Evolutionary conservation across 257 asterid species (phyloP).

Genomic region (Primulina eburnea): DNA sequence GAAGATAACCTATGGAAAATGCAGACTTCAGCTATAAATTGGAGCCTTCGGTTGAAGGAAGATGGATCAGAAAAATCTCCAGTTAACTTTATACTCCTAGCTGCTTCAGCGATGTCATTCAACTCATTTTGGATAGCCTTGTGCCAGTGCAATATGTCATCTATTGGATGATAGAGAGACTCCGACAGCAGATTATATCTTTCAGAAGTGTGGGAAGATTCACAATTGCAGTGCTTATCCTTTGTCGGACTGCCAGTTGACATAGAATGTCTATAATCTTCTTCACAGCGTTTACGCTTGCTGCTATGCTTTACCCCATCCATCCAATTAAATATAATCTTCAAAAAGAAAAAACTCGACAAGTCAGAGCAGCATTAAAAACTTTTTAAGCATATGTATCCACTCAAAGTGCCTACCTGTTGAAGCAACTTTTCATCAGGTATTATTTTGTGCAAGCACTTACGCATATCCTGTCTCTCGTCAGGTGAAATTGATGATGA

Average conservation of each 20-base stretch:
- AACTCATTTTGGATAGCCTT: conserved; percentile 83
- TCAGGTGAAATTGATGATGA: conserved; percentile 79
- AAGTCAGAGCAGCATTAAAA: conserved; percentile 38
- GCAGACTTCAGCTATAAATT: conserved; percentile 97
- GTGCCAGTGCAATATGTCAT: conserved; percentile 94
- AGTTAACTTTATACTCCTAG: conserved; percentile 64
- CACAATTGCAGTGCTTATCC: conserved; percentile 48
- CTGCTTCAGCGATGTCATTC: conserved; percentile 84
- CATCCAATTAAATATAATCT: conserved; percentile 96
- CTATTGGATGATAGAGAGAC: conserved; percentile 50
- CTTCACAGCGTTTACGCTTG: conserved; percentile 76
- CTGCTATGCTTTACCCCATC: conserved; percentile 67
- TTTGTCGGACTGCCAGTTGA: conserved; percentile 31
- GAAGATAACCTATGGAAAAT: conserved; percentile 80
- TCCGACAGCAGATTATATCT: conserved; percentile 38
- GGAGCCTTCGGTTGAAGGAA: conserved; percentile 74
- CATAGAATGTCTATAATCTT: conserved; percentile 35
- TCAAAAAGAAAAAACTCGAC: conserved; percentile 27
- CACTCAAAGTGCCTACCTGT: conserved; percentile 50
- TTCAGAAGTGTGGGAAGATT: conserved; percentile 39
- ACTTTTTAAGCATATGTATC: conserved; percentile 15
- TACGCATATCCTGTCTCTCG: conserved; percentile 84
- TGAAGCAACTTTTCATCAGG: conserved; percentile 87
- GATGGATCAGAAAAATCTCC: conserved; percentile 88
- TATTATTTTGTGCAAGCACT: conserved; percentile 75